These are phyloP conservation scores for Immersiella caudata DNA, from an alignment of 495 filamentous ascomycete genomes.

Conservation along the genomic window DNA sequence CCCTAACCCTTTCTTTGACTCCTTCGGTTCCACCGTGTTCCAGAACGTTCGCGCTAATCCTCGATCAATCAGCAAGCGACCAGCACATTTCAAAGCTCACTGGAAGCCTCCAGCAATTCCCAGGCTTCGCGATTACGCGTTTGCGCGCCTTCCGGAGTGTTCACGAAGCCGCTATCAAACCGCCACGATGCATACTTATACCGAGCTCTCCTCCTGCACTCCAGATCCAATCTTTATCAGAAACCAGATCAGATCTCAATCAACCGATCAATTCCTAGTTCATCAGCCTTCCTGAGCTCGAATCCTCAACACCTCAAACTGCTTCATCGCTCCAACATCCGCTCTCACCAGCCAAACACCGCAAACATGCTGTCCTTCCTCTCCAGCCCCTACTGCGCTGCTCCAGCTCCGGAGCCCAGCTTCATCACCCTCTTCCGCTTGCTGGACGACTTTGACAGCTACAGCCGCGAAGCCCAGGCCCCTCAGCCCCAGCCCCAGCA, in stretches of 20 bases:
- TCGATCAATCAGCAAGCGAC: conserved; percentile 2
- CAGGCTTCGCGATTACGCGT: neutral
- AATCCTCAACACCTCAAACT: neutral
- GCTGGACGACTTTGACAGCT: conserved; percentile 71
- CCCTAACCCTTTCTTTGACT: neutral
- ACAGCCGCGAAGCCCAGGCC: conserved; percentile 39
- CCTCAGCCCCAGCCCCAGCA: conserved; percentile 7
- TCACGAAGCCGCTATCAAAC: neutral
- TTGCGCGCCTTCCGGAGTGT: neutral
- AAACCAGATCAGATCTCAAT: conserved; percentile 10
- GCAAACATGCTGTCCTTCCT: conserved; percentile 16
- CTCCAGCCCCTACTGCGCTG: conserved; percentile 10
- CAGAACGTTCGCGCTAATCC: neutral
- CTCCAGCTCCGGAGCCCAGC: conserved; percentile 39
- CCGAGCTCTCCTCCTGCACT: neutral
- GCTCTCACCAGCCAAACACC: neutral
- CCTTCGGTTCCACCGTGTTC: neutral
- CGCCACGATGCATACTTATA: conserved; percentile 5
- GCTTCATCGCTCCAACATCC: neutral
- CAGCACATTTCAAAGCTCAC: neutral
- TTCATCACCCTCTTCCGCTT: conserved; percentile 70
- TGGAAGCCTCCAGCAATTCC: neutral
- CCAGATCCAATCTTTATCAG: neutral
- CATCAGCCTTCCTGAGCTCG: neutral
- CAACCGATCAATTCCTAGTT: neutral